These are phyloP conservation scores for Hypomontagnella monticulosa DNA, from an alignment of 495 filamentous ascomycete genomes.

Conservation along the genomic window DNA sequence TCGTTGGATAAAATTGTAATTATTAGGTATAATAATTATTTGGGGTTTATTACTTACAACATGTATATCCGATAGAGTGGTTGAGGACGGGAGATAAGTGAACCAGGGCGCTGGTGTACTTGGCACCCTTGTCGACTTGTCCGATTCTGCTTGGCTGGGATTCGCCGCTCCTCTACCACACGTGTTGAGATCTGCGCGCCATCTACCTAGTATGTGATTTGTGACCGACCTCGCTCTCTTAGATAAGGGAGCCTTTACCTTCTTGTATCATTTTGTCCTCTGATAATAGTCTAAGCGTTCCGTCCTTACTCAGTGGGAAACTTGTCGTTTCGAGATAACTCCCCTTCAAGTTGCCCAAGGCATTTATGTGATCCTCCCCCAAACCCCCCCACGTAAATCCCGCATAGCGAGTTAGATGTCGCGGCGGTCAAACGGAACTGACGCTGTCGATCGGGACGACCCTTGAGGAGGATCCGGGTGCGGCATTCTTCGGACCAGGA, in stretches of 20 bases:
- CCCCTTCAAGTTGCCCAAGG: background rate
- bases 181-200: slow-evolving; percentile 21
- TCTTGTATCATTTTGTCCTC: background rate
- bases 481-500: slow-evolving; percentile 12
- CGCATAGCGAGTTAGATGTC: slow-evolving; percentile 12
- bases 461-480: slow-evolving; percentile 1
- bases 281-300: slow-evolving; percentile 2
- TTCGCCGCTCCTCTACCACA: slow-evolving; percentile 13
- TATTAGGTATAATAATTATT: background rate
- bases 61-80: background rate
- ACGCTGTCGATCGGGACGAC: slow-evolving; percentile 16
- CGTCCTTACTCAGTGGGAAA: background rate
- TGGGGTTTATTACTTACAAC: background rate
- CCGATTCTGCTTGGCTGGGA: slow-evolving; percentile 18
- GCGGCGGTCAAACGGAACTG: slow-evolving; percentile 10
- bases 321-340: background rate
- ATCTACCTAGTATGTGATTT: background rate
- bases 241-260: background rate
- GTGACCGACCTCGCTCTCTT: slow-evolving; percentile 10
- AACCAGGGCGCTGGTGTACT: background rate
- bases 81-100: background rate
- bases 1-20: background rate
- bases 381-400: slow-evolving; percentile 14
- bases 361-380: background rate
- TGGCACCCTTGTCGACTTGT: slow-evolving; percentile 11